phyloP scores from a whole-genome alignment of 257 asterid species.

The Solanum arcanum region DNA sequence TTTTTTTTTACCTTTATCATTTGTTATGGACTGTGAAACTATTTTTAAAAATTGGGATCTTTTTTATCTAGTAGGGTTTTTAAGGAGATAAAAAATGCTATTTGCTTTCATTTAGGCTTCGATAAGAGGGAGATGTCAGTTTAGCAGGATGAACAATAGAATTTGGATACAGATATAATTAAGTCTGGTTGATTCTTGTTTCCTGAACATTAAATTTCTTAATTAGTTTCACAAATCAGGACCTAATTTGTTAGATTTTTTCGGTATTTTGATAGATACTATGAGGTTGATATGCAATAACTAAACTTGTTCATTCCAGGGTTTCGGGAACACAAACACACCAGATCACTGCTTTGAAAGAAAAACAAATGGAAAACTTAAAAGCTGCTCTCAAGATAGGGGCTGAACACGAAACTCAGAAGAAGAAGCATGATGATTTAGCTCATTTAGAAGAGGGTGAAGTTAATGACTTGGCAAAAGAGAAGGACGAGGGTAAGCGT shows the following conservation, averaged over 20 bases:
- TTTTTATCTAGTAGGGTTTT: neutral
- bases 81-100: neutral
- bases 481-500: conserved; percentile 16
- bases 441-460: conserved; percentile 20
- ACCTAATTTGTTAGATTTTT: neutral
- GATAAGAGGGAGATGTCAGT: neutral
- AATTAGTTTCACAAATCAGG: neutral
- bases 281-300: neutral
- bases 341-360: conserved; percentile 83
- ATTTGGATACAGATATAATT: neutral
- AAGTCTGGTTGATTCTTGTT: neutral
- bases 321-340: conserved; percentile 82
- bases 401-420: conserved; percentile 40
- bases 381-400: conserved; percentile 85
- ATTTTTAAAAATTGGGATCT: neutral
- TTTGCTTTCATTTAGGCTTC: neutral
- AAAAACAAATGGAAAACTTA: conserved; percentile 73
- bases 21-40: neutral
- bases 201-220: neutral
- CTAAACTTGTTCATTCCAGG: conserved; percentile 23
- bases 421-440: conserved; percentile 26
- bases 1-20: neutral
- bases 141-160: neutral
- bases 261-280: neutral
- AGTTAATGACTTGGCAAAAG: conserved; percentile 16